Evolutionary conservation across 2,329 filamentous ascomycete genomes (phyloP).

Genomic region (Penicillium glabrum): DNA sequence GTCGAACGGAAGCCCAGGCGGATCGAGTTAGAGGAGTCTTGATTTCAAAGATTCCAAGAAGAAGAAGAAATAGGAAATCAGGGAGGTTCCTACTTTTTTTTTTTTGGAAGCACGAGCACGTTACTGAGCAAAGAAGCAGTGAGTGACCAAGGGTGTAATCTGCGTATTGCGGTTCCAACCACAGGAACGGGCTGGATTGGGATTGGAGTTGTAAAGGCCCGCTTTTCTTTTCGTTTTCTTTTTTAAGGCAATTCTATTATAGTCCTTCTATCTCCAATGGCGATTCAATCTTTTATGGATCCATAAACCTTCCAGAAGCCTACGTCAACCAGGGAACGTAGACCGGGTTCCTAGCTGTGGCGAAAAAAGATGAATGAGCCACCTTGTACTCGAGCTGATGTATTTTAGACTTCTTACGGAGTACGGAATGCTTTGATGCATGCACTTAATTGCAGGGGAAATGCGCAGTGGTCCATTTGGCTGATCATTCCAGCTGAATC

Average conservation of each 20-base stretch:
- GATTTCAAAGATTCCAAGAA: not conserved
- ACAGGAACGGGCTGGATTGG: slow-evolving; percentile 12
- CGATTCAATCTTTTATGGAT: not conserved
- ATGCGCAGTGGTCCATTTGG: not conserved
- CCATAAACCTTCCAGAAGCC: slow-evolving; percentile 1
- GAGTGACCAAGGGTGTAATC: slow-evolving; percentile 5
- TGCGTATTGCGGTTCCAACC: slow-evolving; percentile 21
- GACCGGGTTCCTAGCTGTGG: slow-evolving; percentile 6
- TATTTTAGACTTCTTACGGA: not conserved
- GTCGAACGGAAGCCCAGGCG: slow-evolving; percentile 2
- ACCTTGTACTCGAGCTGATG: not conserved
- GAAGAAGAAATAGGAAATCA: slow-evolving; percentile 5
- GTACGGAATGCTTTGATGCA: not conserved
- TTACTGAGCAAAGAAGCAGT: not conserved
- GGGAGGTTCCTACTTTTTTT: not conserved
- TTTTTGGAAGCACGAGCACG: not conserved
- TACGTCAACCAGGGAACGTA: not conserved
- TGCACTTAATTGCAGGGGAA: too few relatives aligned
- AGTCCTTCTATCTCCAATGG: not conserved
- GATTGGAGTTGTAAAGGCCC: slow-evolving; percentile 3
- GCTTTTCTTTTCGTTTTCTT: slow-evolving; percentile 5
- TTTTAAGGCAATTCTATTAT: not conserved
- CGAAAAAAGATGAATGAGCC: not conserved
- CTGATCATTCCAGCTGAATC: not conserved
- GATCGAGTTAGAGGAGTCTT: not conserved